Evolutionary conservation across 352 stramenopile genomes (phyloP), one percentile per base, ranked within the genome.

Genomic region (Phytophthora sp.): DNA sequence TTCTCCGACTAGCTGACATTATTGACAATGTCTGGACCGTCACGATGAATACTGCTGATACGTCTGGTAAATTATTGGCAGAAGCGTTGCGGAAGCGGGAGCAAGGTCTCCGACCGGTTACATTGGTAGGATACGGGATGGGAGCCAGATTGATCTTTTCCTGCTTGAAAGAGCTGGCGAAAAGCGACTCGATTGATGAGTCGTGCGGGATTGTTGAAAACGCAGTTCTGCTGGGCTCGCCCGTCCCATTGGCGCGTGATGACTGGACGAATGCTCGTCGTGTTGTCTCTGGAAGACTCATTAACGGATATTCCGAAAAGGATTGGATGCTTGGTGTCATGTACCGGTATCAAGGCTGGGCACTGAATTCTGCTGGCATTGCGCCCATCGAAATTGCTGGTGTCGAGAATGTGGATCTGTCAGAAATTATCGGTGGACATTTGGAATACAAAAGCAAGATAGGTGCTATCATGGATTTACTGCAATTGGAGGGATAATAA

Each of bases 261-360:
- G 86, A 95, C 20, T 98, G 91, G 91, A 61, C 73, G 18, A 82
- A 74, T 29, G 88, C 80, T 6, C 71, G 86, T 6, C 57, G 76
- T 50, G 69, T 98, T 13, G 89, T 97, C 4, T 87, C 91, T 3
- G 89, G 90, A 1, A 77, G 93, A 23, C 60, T 97, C 0, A 93
- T 98, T 66, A 98, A 98, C 64, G 90, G 90, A 16, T 98, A 93
- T 66, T 95, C 81, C 0, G 80, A 89, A 23, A 91, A 93, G 45
- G 93, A 98, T 76, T 94, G 86, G 79, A 96, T 97, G 82, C 77
- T 98, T 20, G 84, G 82, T 16, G 71, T 98, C 36, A 93, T 98
- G 77, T 98, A 97, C 63, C 81, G 91, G 8, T 93, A 93, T 51
- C 86, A 96, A 46, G 83, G 84, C 24, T 95, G 82, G 86, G 70